Percentiles rank a stretch among this genome's conserved stretches.
Conservation (phyloP, 148 eudicot genomes). For the Vaccinium myrtillus region DNA sequence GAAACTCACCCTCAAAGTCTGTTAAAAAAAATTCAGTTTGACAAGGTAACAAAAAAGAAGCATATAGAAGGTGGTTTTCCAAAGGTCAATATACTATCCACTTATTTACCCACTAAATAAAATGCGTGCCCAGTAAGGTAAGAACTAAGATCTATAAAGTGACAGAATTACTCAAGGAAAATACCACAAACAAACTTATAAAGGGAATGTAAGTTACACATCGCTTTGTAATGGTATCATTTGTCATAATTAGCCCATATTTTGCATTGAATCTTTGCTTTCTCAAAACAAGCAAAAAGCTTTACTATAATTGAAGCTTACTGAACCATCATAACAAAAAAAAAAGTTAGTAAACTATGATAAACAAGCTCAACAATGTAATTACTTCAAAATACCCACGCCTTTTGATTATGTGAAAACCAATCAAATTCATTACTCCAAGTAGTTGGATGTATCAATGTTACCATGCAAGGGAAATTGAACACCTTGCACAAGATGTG, state of each 20-base stretch:
- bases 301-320: neutral
- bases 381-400: neutral
- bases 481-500: neutral
- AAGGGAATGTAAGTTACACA: neutral
- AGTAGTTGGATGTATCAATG: neutral
- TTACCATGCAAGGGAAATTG: neutral
- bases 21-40: neutral
- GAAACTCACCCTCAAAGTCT: neutral
- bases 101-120: neutral
- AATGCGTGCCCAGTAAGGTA: neutral
- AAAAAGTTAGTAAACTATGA: neutral
- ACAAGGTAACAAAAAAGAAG: neutral
- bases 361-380: neutral
- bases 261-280: conserved; percentile 3
- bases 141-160: neutral
- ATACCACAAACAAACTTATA: neutral
- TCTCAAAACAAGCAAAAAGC: neutral
- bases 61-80: neutral
- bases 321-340: neutral
- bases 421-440: neutral
- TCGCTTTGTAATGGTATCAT: neutral
- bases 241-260: neutral
- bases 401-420: neutral
- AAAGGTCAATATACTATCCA: neutral
- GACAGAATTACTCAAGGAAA: neutral